Base-by-base conservation (phyloP, 495 filamentous ascomycete species). In the Lophiotrema nucula region DNA sequence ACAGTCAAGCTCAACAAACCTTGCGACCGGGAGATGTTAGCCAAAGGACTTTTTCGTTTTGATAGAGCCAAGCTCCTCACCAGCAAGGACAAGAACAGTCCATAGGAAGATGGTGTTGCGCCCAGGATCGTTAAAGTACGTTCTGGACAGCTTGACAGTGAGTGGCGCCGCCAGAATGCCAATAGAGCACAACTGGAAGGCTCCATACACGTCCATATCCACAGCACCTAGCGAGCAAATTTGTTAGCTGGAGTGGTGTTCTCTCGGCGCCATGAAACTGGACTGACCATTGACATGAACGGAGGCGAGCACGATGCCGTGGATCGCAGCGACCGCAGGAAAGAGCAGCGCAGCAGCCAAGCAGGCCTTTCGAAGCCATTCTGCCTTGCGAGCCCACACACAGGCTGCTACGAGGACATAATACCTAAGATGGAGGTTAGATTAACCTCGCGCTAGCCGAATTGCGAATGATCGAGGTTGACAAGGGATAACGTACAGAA, bases 161-260 rank as follows among this genome's bases (percentile, higher is more conserved):
- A 76, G 70, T 0, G 83, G 83, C 15, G 81, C 82, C 1, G 82
- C 77, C 10, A 86, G 57, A 25, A 83, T 79, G 27, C 80, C 83
- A 44, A 86, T 83, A 2, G 81, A 75, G 56, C 83, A 86, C 4
- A 83, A 65, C 58, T 86, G 82, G 44, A 86, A 83, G 18, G 82
- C 80, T 1, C 83, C 83, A 25, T 80, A 86, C 3, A 86, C 70
- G 63, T 86, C 83, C 81, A 86, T 81, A 60, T 86, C 83, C 18
- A 84, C 73, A 33, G 80, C 81, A 25, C 70, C 81, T 83, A 47
- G 31, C n/a, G n/a, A n/a, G n/a, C n/a, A n/a, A n/a, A n/a, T n/a
- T n/a, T n/a, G n/a, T n/a, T n/a, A n/a, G n/a, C n/a, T n/a, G n/a
- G n/a, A n/a, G n/a, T n/a, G n/a, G n/a, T n/a, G n/a, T n/a, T n/a